Conservation (phyloP, 805 yeast genomes). For the Middelhovenomyces tepae region DNA sequence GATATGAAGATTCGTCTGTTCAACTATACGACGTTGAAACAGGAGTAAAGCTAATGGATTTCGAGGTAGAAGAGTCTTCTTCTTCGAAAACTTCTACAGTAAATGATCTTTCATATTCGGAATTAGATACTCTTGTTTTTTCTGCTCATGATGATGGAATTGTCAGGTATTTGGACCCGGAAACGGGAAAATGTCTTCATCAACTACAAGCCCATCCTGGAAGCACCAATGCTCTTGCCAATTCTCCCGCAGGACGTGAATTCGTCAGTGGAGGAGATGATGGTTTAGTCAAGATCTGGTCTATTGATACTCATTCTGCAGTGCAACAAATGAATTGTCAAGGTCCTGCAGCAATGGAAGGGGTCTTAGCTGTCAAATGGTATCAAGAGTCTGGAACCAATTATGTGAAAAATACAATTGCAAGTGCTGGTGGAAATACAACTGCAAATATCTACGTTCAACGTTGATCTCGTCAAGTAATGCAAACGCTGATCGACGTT, state of each 20-base stretch:
- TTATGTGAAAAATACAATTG: no score
- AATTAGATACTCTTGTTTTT: conserved; percentile 4
- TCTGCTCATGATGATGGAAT: conserved; percentile 13
- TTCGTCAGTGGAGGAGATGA: conserved; percentile 13
- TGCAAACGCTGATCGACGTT: no score
- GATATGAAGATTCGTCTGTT: conserved; percentile 15
- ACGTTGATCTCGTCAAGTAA: no score
- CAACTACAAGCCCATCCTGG: background rate
- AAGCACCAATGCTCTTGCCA: background rate
- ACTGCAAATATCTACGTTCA: conserved; percentile 5
- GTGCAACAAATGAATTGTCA: conserved; percentile 6
- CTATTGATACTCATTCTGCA: conserved; percentile 1
- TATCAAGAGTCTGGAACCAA: no score
- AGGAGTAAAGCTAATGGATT: conserved; percentile 9
- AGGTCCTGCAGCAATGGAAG: conserved; percentile 4
- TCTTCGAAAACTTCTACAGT: conserved; percentile 1
- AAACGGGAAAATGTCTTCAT: conserved; percentile 3
- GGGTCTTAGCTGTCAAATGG: conserved; percentile 10
- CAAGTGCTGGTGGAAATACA: conserved; percentile 9
- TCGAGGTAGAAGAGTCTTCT: conserved; percentile 9
- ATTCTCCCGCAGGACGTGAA: background rate
- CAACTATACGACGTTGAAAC: conserved; percentile 14
- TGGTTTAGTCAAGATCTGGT: conserved; percentile 12
- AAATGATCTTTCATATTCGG: conserved; percentile 3
- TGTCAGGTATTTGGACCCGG: conserved; percentile 12